Conservation (phyloP, 495 filamentous ascomycete species). For the Penicillium desertorum region DNA sequence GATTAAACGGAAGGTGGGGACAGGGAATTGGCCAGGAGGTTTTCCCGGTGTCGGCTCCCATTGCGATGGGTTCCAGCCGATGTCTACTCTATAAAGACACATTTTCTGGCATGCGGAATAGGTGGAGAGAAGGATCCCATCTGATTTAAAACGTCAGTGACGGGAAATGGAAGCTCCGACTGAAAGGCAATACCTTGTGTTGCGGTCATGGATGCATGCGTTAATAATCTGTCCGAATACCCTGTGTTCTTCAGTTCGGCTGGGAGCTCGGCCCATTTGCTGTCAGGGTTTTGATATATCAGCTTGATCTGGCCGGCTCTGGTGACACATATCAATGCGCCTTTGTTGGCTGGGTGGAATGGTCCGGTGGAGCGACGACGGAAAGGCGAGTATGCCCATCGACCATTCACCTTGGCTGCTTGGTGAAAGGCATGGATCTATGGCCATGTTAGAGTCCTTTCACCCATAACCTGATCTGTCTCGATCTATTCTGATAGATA, state of each 20-base stretch:
- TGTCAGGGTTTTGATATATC: slow-evolving; percentile 67
- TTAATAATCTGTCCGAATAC: slow-evolving; percentile 67
- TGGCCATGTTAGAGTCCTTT: slow-evolving; percentile 5
- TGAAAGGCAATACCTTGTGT: slow-evolving; percentile 57
- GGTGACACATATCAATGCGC: slow-evolving; percentile 69
- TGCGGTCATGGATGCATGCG: slow-evolving; percentile 75
- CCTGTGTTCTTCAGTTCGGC: slow-evolving; percentile 68
- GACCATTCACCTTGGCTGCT: slow-evolving; percentile 48
- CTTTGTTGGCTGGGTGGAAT: slow-evolving; percentile 65
- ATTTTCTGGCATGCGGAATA: slow-evolving; percentile 67
- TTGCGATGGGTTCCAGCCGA: slow-evolving; percentile 48
- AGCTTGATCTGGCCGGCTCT: slow-evolving; percentile 66
- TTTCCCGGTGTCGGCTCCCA: slow-evolving; percentile 40
- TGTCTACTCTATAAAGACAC: slow-evolving; percentile 57
- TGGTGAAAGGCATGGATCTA: slow-evolving; percentile 54
- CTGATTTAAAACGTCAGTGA: slow-evolving; percentile 20
- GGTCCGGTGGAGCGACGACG: slow-evolving; percentile 58
- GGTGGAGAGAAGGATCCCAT: slow-evolving; percentile 62
- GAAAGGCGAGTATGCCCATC: slow-evolving; percentile 53
- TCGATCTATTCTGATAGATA: slow-evolving; percentile 1
- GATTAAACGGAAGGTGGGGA: slow-evolving; percentile 44
- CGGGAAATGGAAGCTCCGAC: not conserved
- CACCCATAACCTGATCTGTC: not conserved
- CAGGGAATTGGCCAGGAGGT: slow-evolving; percentile 37
- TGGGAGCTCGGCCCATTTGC: slow-evolving; percentile 63